These are phyloP conservation scores for Stemphylium beticola DNA, from an alignment of 2,329 filamentous ascomycete genomes.

Conservation along the genomic window DNA sequence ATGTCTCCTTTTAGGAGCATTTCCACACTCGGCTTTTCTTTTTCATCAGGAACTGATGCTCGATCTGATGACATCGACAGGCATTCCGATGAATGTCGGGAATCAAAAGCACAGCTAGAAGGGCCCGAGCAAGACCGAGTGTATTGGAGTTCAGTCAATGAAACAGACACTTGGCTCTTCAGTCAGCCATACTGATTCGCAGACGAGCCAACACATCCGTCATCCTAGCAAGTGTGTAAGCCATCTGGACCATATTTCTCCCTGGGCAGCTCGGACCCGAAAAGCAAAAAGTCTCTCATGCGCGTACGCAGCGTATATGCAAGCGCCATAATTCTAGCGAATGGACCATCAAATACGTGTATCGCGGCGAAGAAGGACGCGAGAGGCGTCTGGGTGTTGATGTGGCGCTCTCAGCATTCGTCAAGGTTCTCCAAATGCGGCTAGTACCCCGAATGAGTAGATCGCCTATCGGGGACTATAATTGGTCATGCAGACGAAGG, in stretches of 20 bases:
- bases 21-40: neutral
- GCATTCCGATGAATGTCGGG: constrained; percentile 6
- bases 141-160: constrained; percentile 9
- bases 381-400: constrained; percentile 33
- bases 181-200: constrained; percentile 9
- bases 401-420: constrained; percentile 36
- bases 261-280: constrained; percentile 19
- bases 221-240: constrained; percentile 15
- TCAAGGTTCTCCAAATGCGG: constrained; percentile 35
- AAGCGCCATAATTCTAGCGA: constrained; percentile 20
- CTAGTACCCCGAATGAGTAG: constrained; percentile 25
- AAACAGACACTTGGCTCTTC: constrained; percentile 15
- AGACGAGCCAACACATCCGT: constrained; percentile 5
- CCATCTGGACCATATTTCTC: constrained; percentile 23
- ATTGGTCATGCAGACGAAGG: constrained; percentile 32
- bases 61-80: neutral
- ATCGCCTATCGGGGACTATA: constrained; percentile 28
- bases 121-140: constrained; percentile 33
- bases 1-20: neutral
- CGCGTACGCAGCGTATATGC: constrained; percentile 21
- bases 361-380: constrained; percentile 21
- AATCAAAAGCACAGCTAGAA: constrained; percentile 12
- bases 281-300: constrained; percentile 29
- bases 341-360: constrained; percentile 16
- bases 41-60: neutral